These are phyloP conservation scores for Linaria vulgaris DNA, from an alignment of 257 asterid genomes.

Conservation along the genomic window DNA sequence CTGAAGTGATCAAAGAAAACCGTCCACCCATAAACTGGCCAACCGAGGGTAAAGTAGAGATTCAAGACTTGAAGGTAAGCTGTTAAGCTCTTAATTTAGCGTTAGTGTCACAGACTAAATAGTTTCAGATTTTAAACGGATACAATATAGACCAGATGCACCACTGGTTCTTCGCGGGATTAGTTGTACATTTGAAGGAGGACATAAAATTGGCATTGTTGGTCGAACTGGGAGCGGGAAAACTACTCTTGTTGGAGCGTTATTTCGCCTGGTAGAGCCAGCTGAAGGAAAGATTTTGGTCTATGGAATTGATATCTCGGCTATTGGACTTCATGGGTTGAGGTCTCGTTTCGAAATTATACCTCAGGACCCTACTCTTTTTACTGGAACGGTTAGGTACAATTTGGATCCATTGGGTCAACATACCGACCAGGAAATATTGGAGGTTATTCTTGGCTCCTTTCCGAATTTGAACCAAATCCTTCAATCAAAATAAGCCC, in stretches of 20 bases:
- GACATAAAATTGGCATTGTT: slow-evolving; percentile 81
- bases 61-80: slow-evolving; percentile 77
- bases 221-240: slow-evolving; percentile 99
- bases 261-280: slow-evolving; percentile 91
- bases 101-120: slow-evolving; percentile 9
- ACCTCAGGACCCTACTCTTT: slow-evolving; percentile 31
- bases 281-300: slow-evolving; percentile 77
- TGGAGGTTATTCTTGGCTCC: slow-evolving; percentile 62
- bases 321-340: slow-evolving; percentile 82
- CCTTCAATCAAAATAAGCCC: too few relatives aligned
- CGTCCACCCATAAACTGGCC: slow-evolving; percentile 92
- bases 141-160: slow-evolving; percentile 66
- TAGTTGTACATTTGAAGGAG: slow-evolving; percentile 83
- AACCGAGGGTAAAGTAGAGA: slow-evolving; percentile 75
- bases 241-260: slow-evolving; percentile 85
- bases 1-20: slow-evolving; percentile 62
- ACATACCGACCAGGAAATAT: slow-evolving; percentile 67
- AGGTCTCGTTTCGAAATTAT: slow-evolving; percentile 86
- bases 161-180: slow-evolving; percentile 86
- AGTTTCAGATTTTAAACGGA: slow-evolving; percentile 41
- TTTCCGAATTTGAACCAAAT: too few relatives aligned
- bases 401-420: slow-evolving; percentile 81
- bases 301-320: slow-evolving; percentile 74
- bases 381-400: slow-evolving; percentile 83
- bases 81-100: neutral